Base-by-base conservation (phyloP, 129 eudicot genomes). In the Centaurea solstitialis region DNA sequence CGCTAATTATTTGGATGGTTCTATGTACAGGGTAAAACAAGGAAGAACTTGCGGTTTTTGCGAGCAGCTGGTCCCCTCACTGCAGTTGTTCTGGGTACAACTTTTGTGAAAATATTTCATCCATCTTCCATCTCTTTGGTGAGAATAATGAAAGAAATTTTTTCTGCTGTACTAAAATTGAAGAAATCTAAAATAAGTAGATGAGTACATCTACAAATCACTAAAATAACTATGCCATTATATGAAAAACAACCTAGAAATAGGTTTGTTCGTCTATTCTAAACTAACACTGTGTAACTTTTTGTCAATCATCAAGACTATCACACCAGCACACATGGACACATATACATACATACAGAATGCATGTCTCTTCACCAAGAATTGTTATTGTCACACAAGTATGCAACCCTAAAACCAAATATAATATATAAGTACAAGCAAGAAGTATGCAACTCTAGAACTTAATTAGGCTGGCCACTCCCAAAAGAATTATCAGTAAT, bases 41-140 rank as follows among this genome's bases (percentile, higher is more conserved):
- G 87, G 82, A 96, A 96, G 78, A 72, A 70, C 65, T 84, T 96
- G 68, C 89, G 92, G 80, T 91, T 91, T 86, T 79, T 96, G 79
- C 87, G 98, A 82, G 99, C 97, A 1, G 87, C 90, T 17, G 99
- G 99, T 59, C 99, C 99, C 26, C 97, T 96, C 72, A 93, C 99
- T 59, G 98, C 98, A 86, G 97, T 96, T 85, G 92, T 93, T 79
- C 67, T 96, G 85, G 97, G 99, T 72, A 96, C 98, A 83, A 75
- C 87, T 66, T 80, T 96, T 82, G 99, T 88, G 85, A 91, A 91
- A 80, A 76, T 96, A 79, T 96, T 78, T 82, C 93, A 91, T 69
- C 97, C 97, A 70, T 79, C 98, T 84, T 87, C 98, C 76, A 96
- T 96, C 76, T 84, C 98, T 77, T 77, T 96, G 97, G 99, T 96